These are phyloP conservation scores for Thalia dealbata DNA, from an alignment of 176 grass and related monocot species.

Conservation along the genomic window DNA sequence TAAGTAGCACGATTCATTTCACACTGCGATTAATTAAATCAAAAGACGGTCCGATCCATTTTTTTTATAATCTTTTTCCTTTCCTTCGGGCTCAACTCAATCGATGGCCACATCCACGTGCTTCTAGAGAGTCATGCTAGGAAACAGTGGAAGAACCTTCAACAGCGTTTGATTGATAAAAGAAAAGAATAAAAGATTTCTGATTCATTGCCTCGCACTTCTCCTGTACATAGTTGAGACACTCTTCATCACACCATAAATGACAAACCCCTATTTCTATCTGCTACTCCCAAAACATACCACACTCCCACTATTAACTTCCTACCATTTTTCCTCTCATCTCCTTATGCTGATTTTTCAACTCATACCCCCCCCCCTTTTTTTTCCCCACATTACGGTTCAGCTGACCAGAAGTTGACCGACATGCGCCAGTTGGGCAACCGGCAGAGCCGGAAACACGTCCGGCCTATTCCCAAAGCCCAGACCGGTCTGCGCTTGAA, in stretches of 20 bases:
- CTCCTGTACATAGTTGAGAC: not conserved
- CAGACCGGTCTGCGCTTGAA: not conserved
- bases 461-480: not conserved
- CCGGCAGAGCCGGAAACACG: not conserved
- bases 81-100: no score
- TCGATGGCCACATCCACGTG: no score
- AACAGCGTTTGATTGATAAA: no score
- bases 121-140: no score
- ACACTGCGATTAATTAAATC: no score
- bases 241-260: not conserved
- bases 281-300: not conserved
- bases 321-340: not conserved
- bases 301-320: not conserved
- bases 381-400: not conserved
- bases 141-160: no score
- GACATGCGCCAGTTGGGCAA: not conserved
- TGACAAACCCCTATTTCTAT: not conserved
- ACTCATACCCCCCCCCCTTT: no score
- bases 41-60: no score
- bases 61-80: no score
- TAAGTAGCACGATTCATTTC: no score
- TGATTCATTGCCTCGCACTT: not conserved
- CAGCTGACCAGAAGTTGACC: conserved; percentile 18
- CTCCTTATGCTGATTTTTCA: no score
- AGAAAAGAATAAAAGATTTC: not conserved